phyloP scores from a whole-genome alignment of 306 rosid genomes.

The Trifolium fragiferum region DNA sequence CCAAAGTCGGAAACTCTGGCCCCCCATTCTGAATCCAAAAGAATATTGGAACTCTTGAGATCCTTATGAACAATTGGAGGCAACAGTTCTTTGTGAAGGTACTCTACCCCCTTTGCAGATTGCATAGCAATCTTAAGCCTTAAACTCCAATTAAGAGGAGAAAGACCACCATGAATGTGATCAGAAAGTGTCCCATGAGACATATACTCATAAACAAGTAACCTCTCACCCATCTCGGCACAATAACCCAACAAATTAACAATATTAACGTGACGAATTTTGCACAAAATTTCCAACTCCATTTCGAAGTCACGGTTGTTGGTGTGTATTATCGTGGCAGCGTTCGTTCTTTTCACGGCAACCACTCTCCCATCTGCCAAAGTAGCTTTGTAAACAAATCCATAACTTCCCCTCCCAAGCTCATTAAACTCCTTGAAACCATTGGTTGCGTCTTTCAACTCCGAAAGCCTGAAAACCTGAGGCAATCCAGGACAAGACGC shows the following conservation, averaged over 20 bases:
- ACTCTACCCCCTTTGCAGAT: slow-evolving; percentile 82
- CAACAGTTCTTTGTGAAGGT: slow-evolving; percentile 74
- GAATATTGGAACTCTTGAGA: slow-evolving; percentile 81
- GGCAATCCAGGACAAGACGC: slow-evolving; percentile 77
- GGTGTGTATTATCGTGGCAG: slow-evolving; percentile 88
- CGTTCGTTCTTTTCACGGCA: slow-evolving; percentile 93
- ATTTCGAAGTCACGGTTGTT: slow-evolving; percentile 82
- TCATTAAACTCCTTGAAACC: slow-evolving; percentile 97
- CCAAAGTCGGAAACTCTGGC: slow-evolving; percentile 86
- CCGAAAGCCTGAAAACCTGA: slow-evolving; percentile 89
- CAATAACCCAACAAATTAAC: slow-evolving; percentile 92
- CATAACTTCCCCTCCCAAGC: slow-evolving; percentile 93
- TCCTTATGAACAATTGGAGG: slow-evolving; percentile 80
- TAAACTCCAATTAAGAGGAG: slow-evolving; percentile 79
- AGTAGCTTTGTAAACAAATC: slow-evolving; percentile 89
- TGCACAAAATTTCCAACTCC: slow-evolving; percentile 87
- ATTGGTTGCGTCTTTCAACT: slow-evolving; percentile 90
- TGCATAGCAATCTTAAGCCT: slow-evolving; percentile 78
- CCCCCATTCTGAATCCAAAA: slow-evolving; percentile 83
- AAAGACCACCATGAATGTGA: slow-evolving; percentile 92
- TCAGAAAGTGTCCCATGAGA: slow-evolving; percentile 89
- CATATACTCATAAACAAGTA: slow-evolving; percentile 91
- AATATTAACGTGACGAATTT: slow-evolving; percentile 71
- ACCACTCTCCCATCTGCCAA: slow-evolving; percentile 78
- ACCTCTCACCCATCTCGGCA: slow-evolving; percentile 96